A percentile compares a stretch with the other conserved stretches of the same genome.
phyloP scores from a whole-genome alignment of 345 rosid species.

The Eucalyptus paniculata region DNA sequence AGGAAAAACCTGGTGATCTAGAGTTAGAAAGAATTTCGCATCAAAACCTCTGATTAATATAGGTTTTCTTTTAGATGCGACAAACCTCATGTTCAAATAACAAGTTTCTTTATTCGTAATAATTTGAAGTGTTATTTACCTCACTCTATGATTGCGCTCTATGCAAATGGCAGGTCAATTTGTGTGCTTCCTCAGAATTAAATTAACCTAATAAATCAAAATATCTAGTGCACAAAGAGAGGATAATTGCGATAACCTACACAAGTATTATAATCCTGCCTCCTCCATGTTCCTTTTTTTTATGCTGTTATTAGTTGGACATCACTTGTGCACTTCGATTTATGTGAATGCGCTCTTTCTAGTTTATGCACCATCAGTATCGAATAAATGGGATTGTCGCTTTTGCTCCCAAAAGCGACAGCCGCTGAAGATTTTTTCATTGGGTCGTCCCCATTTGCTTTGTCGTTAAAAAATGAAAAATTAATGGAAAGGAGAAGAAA shows the following conservation, averaged over 20 bases:
- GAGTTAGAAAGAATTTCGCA: neutral
- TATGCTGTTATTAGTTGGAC: neutral
- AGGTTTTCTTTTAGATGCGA: neutral
- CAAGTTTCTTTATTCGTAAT: neutral
- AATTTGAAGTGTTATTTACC: neutral
- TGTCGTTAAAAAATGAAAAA: neutral
- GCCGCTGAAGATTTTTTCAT: neutral
- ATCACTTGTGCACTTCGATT: neutral
- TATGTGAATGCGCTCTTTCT: neutral
- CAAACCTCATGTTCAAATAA: neutral
- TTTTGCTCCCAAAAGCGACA: neutral
- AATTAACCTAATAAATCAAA: neutral
- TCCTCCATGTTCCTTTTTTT: neutral
- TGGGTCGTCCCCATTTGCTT: neutral
- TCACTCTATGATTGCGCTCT: neutral
- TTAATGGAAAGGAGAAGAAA: neutral
- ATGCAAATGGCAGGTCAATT: neutral
- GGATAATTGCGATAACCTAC: neutral
- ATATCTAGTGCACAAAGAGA: neutral
- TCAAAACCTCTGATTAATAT: neutral
- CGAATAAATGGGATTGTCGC: neutral
- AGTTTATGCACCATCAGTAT: neutral
- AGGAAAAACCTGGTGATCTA: neutral
- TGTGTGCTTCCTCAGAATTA: neutral
- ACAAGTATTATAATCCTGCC: neutral